phyloP scores from a whole-genome alignment of 148 eudicot genomes.

The Euryodendron excelsum region DNA sequence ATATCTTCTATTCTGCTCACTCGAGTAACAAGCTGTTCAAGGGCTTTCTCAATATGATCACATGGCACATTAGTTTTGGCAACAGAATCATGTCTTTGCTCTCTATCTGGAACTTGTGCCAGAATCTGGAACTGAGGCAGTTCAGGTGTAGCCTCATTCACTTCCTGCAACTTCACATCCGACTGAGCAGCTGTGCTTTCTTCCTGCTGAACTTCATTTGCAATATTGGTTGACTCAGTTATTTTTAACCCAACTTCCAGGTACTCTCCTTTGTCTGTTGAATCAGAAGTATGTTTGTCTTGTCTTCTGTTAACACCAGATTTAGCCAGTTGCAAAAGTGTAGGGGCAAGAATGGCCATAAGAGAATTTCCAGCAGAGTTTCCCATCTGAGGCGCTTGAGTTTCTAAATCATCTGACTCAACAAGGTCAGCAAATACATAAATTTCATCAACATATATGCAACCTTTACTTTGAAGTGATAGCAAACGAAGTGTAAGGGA shows the following conservation, averaged over 20 bases:
- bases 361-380: slow-evolving; percentile 56
- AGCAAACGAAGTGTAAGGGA: slow-evolving; percentile 74
- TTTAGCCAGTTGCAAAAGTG: slow-evolving; percentile 73
- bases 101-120: slow-evolving; percentile 1
- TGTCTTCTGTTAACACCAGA: slow-evolving; percentile 38
- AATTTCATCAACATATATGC: slow-evolving; percentile 65
- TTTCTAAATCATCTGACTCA: slow-evolving; percentile 41
- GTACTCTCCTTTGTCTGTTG: too few species aligned
- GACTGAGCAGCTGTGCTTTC: too few species aligned
- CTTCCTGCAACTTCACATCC: too few species aligned
- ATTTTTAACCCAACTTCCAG: too few species aligned
- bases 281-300: slow-evolving; percentile 26
- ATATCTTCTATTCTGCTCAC: slow-evolving; percentile 72
- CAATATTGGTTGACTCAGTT: too few species aligned
- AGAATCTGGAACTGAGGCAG: too few species aligned
- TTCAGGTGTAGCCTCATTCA: background rate
- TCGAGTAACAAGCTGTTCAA: slow-evolving; percentile 76
- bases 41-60: slow-evolving; percentile 46
- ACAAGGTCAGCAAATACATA: slow-evolving; percentile 83
- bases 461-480: slow-evolving; percentile 69
- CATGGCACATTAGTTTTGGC: slow-evolving; percentile 15
- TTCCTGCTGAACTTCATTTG: too few species aligned
- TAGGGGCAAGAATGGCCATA: slow-evolving; percentile 89
- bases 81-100: slow-evolving; percentile 18
- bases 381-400: slow-evolving; percentile 32